These are phyloP conservation scores for Alloteropsis angusta DNA, from an alignment of 202 grass and related monocot species.

Conservation along the genomic window DNA sequence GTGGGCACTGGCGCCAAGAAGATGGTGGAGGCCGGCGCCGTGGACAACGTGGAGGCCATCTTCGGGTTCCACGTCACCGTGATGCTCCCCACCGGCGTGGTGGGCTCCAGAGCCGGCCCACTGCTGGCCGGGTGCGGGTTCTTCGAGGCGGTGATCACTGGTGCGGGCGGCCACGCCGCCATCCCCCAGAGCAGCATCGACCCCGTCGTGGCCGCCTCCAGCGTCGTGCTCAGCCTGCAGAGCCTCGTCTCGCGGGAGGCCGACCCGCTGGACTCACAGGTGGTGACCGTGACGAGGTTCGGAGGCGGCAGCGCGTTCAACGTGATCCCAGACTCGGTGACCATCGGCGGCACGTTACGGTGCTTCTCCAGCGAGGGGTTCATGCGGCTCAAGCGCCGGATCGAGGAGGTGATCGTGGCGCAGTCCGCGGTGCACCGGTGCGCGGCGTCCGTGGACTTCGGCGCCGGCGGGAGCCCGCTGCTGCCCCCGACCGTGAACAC, in stretches of 20 bases:
- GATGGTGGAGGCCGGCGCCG: slow-evolving; percentile 52
- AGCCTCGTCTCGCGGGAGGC: slow-evolving; percentile 62
- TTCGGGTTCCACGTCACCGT: slow-evolving; percentile 50
- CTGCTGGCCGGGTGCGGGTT: slow-evolving; percentile 55
- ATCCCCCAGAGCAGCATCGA: slow-evolving; percentile 38
- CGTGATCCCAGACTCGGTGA: slow-evolving; percentile 62
- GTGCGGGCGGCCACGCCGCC: slow-evolving; percentile 54
- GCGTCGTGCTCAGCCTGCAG: slow-evolving; percentile 54
- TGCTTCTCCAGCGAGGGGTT: slow-evolving; percentile 49
- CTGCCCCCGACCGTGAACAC: slow-evolving; percentile 47
- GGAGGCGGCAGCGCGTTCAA: slow-evolving; percentile 46
- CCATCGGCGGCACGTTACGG: slow-evolving; percentile 72
- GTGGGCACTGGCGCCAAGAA: slow-evolving; percentile 47
- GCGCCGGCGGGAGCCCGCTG: slow-evolving; percentile 31
- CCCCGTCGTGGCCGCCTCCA: slow-evolving; percentile 55
- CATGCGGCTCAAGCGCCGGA: slow-evolving; percentile 52
- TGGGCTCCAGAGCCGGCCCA: slow-evolving; percentile 41
- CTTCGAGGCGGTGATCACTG: slow-evolving; percentile 65
- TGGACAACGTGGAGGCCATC: slow-evolving; percentile 56
- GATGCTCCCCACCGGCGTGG: slow-evolving; percentile 34
- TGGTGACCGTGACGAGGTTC: slow-evolving; percentile 59
- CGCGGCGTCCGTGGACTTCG: slow-evolving; percentile 52
- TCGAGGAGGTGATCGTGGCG: slow-evolving; percentile 63
- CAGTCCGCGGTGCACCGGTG: slow-evolving; percentile 67
- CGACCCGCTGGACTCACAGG: slow-evolving; percentile 55